Evolutionary conservation across 2,329 filamentous ascomycete species (phyloP).

Genomic region (Diaporthe eres): DNA sequence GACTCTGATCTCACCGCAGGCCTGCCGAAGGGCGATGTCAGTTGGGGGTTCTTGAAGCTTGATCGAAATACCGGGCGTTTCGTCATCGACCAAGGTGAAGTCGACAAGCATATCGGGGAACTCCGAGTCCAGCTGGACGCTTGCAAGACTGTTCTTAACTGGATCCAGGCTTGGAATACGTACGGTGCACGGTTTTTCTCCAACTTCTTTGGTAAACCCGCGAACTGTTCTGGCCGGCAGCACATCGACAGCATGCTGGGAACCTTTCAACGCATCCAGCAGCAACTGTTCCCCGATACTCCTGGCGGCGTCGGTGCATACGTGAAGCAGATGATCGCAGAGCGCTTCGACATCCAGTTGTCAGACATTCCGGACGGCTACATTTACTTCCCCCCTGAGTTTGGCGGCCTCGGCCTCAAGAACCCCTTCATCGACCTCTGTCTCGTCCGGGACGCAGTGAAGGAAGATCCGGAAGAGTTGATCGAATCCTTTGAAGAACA

Average conservation of each 20-base stretch:
- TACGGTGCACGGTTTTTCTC: slow-evolving; percentile 70
- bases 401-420: slow-evolving; percentile 57
- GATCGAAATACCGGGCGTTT: slow-evolving; percentile 64
- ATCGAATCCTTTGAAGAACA: slow-evolving; percentile 49
- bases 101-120: slow-evolving; percentile 70
- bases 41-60: slow-evolving; percentile 72
- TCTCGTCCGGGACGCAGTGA: slow-evolving; percentile 47
- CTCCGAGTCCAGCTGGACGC: slow-evolving; percentile 67
- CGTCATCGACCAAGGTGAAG: slow-evolving; percentile 67
- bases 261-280: slow-evolving; percentile 67
- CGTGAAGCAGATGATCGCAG: slow-evolving; percentile 61
- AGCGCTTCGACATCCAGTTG: slow-evolving; percentile 60
- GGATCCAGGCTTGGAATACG: slow-evolving; percentile 72
- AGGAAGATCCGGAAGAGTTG: slow-evolving; percentile 44
- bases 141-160: slow-evolving; percentile 68
- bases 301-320: slow-evolving; percentile 53
- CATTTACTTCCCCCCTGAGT: slow-evolving; percentile 55
- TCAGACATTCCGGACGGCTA: slow-evolving; percentile 56
- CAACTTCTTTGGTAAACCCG: slow-evolving; percentile 69
- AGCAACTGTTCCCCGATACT: slow-evolving; percentile 58
- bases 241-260: slow-evolving; percentile 69
- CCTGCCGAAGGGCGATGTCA: slow-evolving; percentile 67
- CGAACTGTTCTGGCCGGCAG: slow-evolving; percentile 66
- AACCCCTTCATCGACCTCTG: slow-evolving; percentile 51
- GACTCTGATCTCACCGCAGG: background rate